These are phyloP conservation scores for Cryptococcus maquisensis DNA, from an alignment of 1,284 basidiomycete genomes.

Conservation along the genomic window DNA sequence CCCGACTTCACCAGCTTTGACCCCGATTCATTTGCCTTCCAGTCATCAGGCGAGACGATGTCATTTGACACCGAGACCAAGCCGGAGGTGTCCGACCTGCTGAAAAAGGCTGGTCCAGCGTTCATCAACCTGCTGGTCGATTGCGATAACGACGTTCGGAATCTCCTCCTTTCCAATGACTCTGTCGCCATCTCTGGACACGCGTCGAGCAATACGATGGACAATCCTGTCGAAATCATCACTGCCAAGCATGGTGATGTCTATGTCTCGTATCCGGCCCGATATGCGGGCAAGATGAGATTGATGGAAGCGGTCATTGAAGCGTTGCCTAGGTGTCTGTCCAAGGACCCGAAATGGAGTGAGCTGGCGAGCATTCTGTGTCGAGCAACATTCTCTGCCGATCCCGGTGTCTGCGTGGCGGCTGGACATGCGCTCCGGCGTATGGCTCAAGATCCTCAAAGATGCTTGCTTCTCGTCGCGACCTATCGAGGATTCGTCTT, in stretches of 20 bases:
- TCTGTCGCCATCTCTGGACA: slow-evolving; percentile 64
- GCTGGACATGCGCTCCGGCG: slow-evolving; percentile 68
- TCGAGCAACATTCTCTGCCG: slow-evolving; percentile 75
- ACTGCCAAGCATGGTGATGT: slow-evolving; percentile 62
- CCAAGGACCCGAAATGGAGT: slow-evolving; percentile 52
- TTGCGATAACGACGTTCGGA: slow-evolving; percentile 66
- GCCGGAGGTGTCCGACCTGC: slow-evolving; percentile 69
- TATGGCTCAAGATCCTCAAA: slow-evolving; percentile 62
- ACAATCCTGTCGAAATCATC: slow-evolving; percentile 32
- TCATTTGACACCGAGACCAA: slow-evolving; percentile 58
- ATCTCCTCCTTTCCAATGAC: slow-evolving; percentile 79
- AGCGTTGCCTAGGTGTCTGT: slow-evolving; percentile 77
- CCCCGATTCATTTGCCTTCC: slow-evolving; percentile 55
- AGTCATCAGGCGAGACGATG: slow-evolving; percentile 62
- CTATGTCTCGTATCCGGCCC: slow-evolving; percentile 65
- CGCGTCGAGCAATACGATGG: slow-evolving; percentile 53
- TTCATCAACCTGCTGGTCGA: slow-evolving; percentile 61
- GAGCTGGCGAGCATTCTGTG: slow-evolving; percentile 76
- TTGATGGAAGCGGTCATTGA: slow-evolving; percentile 76
- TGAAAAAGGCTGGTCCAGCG: slow-evolving; percentile 62
- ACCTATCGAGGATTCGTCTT: slow-evolving; percentile 75
- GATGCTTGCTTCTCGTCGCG: slow-evolving; percentile 62
- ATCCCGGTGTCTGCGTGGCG: slow-evolving; percentile 66
- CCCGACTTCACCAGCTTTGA: slow-evolving; percentile 62
- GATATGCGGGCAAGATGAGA: slow-evolving; percentile 62